Conservation (phyloP, 2,329 filamentous ascomycete genomes). For the Lomentospora prolificans region DNA sequence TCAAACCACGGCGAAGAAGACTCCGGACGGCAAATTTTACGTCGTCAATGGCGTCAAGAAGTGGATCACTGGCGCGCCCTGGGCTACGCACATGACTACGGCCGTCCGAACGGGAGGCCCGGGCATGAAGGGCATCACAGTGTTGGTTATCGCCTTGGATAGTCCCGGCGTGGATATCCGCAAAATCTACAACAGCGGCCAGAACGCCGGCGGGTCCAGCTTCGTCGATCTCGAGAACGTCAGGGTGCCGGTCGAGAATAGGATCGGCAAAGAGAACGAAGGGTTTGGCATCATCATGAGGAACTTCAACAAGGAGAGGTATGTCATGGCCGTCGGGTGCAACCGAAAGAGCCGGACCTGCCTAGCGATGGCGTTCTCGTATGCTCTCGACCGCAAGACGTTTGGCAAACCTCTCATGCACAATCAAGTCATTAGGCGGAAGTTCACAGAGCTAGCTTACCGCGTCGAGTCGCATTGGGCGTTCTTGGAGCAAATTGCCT, state of each 20-base stretch:
- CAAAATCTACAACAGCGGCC: constrained; percentile 53
- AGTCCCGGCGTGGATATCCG: constrained; percentile 39
- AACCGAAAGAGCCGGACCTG: constrained; percentile 49
- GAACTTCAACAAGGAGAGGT: constrained; percentile 51
- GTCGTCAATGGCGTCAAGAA: constrained; percentile 59
- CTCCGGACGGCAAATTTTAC: constrained; percentile 37
- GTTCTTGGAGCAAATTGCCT: constrained; percentile 52
- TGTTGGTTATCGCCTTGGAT: constrained; percentile 45
- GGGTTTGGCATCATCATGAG: constrained; percentile 51
- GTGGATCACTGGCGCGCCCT: constrained; percentile 56
- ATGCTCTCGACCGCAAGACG: constrained; percentile 42
- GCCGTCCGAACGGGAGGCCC: constrained; percentile 49
- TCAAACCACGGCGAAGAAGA: constrained; percentile 43
- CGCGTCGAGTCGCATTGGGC: constrained; percentile 52
- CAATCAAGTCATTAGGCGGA: constrained; percentile 49
- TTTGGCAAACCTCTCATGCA: constrained; percentile 49
- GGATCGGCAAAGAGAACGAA: constrained; percentile 42
- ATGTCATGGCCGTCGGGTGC: constrained; percentile 44
- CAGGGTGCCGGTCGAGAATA: constrained; percentile 39
- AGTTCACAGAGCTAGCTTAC: constrained; percentile 48
- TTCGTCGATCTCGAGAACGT: constrained; percentile 48
- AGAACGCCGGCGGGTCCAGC: constrained; percentile 53
- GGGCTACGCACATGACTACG: constrained; percentile 51
- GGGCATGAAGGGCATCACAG: constrained; percentile 43
- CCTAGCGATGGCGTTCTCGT: constrained; percentile 39